Conservation (phyloP, 352 stramenopile genomes). For the Plasmopara viticola region DNA sequence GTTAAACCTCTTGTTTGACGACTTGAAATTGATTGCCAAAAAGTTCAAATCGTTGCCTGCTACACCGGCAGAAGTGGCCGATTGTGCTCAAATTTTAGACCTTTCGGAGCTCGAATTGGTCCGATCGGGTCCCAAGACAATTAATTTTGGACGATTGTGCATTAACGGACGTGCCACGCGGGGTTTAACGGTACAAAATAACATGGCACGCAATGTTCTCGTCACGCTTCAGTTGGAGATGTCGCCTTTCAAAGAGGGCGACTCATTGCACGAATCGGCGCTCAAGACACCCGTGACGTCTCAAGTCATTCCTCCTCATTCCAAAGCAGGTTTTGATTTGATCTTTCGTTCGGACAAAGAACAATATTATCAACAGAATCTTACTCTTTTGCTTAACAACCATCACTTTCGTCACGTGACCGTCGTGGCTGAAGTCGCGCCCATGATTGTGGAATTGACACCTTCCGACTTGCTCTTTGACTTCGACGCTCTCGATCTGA, state of each 20-base stretch:
- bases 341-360: slow-evolving; percentile 67
- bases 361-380: slow-evolving; percentile 79
- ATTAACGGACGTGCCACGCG: slow-evolving; percentile 78
- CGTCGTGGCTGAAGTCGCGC: slow-evolving; percentile 83
- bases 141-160: slow-evolving; percentile 90
- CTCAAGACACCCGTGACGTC: slow-evolving; percentile 47
- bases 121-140: slow-evolving; percentile 60
- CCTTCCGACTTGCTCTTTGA: slow-evolving; percentile 56
- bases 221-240: slow-evolving; percentile 40
- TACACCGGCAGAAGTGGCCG: slow-evolving; percentile 86
- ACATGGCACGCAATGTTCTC: slow-evolving; percentile 74
- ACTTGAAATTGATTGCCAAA: slow-evolving; percentile 87
- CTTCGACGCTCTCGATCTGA: slow-evolving; percentile 62
- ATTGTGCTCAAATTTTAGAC: slow-evolving; percentile 67
- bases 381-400: slow-evolving; percentile 85
- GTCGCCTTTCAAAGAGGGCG: slow-evolving; percentile 8
- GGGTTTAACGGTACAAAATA: slow-evolving; percentile 86
- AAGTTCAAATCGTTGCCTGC: slow-evolving; percentile 88
- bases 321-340: slow-evolving; percentile 87
- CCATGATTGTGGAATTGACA: slow-evolving; percentile 76
- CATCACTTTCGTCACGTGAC: slow-evolving; percentile 80
- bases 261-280: slow-evolving; percentile 52
- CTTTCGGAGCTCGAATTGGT: slow-evolving; percentile 76
- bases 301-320: slow-evolving; percentile 81
- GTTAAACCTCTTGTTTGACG: slow-evolving; percentile 58